phyloP scores from a whole-genome alignment of 495 filamentous ascomycete genomes.

The Xanthoparmelia taractica region DNA sequence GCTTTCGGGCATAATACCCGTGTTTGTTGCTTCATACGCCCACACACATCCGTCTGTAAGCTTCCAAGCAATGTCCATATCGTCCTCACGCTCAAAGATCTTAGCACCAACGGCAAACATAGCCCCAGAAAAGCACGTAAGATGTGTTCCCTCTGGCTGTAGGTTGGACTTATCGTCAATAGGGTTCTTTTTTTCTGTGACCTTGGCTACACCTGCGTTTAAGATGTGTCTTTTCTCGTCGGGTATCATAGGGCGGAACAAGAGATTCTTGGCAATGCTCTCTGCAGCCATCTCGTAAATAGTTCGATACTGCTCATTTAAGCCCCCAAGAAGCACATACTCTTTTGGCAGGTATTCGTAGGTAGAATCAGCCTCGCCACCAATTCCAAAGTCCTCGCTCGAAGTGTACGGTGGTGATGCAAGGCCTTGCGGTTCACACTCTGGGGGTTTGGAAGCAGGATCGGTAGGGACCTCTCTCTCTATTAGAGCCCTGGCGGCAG shows the following conservation, averaged over 20 bases:
- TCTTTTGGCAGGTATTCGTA: constrained; percentile 95
- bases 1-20: constrained; percentile 86
- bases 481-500: background rate
- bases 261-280: constrained; percentile 62
- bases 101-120: constrained; percentile 90
- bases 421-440: constrained; percentile 50
- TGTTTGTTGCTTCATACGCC: constrained; percentile 74
- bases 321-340: constrained; percentile 67
- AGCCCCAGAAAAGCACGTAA: constrained; percentile 85
- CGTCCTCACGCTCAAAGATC: constrained; percentile 68
- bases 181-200: constrained; percentile 19
- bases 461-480: background rate
- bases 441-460: constrained; percentile 19
- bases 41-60: constrained; percentile 91
- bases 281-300: constrained; percentile 73
- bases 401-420: constrained; percentile 27
- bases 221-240: constrained; percentile 63
- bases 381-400: constrained; percentile 43
- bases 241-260: constrained; percentile 79
- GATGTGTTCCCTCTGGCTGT: constrained; percentile 56
- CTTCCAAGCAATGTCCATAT: constrained; percentile 73
- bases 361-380: constrained; percentile 78
- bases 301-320: constrained; percentile 66
- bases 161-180: constrained; percentile 13
- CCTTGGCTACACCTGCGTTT: constrained; percentile 55